A percentile compares a stretch with the other conserved stretches of the same genome.
Evolutionary conservation across 1,284 basidiomycete genomes (phyloP).

Genomic region (Sporisorium iseilematis-ciliati): DNA sequence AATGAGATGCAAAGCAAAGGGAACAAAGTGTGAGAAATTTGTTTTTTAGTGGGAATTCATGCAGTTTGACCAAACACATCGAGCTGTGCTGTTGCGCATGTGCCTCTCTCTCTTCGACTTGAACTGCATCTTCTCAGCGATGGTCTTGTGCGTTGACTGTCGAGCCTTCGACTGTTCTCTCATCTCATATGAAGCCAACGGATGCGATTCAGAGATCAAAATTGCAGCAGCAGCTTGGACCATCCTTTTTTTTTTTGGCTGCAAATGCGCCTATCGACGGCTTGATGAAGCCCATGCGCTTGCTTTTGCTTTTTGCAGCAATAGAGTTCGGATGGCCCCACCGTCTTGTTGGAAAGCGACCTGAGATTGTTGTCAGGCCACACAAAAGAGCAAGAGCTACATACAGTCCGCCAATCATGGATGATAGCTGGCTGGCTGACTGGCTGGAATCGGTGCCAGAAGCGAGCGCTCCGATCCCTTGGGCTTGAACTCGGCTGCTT

Average conservation of each 20-base stretch:
- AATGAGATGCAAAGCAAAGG: not conserved
- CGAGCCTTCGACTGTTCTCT: not conserved
- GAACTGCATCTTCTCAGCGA: not conserved
- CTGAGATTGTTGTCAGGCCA: too few relatives aligned
- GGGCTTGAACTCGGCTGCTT: conserved; percentile 1
- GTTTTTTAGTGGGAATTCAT: not conserved
- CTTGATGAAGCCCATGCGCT: too few relatives aligned
- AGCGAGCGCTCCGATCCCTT: conserved; percentile 3
- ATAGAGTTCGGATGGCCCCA: too few relatives aligned
- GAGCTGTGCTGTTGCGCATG: not conserved
- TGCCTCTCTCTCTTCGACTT: too few relatives aligned
- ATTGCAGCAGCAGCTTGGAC: not conserved
- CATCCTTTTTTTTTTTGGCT: not conserved
- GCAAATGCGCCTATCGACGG: too few relatives aligned
- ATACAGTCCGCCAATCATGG: too few relatives aligned
- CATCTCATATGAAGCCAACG: not conserved
- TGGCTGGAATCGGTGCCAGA: not conserved
- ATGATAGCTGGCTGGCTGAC: too few relatives aligned
- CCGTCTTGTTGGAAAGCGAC: too few relatives aligned
- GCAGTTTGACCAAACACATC: conserved; percentile 9
- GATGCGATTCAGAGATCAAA: not conserved
- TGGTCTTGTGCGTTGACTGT: not conserved
- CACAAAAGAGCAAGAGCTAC: too few relatives aligned
- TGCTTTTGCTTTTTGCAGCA: too few relatives aligned
- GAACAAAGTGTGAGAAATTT: not conserved